phyloP scores from a whole-genome alignment of 1,139 yeast species.

The Suhomyces chickasaworum region DNA sequence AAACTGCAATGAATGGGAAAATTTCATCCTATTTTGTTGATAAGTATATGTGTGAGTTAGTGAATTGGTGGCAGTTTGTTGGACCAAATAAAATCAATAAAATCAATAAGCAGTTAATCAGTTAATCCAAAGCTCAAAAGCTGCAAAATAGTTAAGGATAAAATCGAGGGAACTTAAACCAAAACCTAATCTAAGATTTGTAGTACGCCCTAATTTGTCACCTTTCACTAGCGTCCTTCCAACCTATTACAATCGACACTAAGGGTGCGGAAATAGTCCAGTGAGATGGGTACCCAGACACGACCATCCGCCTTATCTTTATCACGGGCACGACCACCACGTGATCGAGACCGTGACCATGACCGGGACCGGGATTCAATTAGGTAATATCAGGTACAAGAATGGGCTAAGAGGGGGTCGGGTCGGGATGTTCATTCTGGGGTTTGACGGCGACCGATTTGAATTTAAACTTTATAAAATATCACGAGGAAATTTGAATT shows the following conservation, averaged over 20 bases:
- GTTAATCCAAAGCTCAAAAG: too few relatives aligned
- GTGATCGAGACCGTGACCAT: too few relatives aligned
- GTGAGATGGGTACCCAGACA: not conserved
- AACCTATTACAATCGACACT: not conserved
- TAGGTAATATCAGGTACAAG: too few relatives aligned
- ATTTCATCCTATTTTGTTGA: conserved; percentile 51
- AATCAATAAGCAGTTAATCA: too few relatives aligned
- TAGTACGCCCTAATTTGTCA: not conserved
- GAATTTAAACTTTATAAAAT: not conserved
- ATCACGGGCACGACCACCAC: not conserved
- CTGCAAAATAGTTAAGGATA: too few relatives aligned
- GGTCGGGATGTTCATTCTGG: too few relatives aligned
- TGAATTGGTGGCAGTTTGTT: not conserved
- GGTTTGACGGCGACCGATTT: not conserved
- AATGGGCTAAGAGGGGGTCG: too few relatives aligned
- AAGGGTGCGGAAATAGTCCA: not conserved
- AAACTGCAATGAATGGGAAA: conserved; percentile 70
- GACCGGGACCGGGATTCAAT: too few relatives aligned
- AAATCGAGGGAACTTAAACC: not conserved
- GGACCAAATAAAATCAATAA: too few relatives aligned
- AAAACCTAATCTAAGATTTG: not conserved
- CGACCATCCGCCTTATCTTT: not conserved
- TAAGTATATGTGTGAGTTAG: not conserved
- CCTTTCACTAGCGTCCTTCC: not conserved
- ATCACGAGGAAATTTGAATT: not conserved